Evolutionary conservation across 2,329 filamentous ascomycete species (phyloP), one percentile per base, ranked within the genome.

Genomic region (Phaeomoniella chlamydospora): DNA sequence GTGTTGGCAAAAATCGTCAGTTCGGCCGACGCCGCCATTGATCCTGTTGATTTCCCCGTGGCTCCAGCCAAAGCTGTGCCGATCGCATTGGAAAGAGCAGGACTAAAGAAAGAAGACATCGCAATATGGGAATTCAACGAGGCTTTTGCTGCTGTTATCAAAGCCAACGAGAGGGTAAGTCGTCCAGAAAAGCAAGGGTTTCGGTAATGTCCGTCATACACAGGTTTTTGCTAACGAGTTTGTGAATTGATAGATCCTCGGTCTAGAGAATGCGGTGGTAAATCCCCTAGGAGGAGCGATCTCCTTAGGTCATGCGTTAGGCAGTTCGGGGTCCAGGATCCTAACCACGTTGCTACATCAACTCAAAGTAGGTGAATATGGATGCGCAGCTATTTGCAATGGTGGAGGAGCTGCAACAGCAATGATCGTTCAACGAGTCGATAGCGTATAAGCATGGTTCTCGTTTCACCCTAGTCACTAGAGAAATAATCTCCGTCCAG

Each of bases 81-180:
- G 3, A 75, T 94, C 49, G 87, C 87, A 9, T 68, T 98, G 35
- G 73, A 86, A 58, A 73, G 87, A 39, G 90, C 90, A 1, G 87
- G 88, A 9, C 87, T 98, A 46, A 84, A 75, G 44, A 85, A 87
- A 60, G 80, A 92, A 33, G 82, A 96, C 57, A 85, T 98, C 32
- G 78, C 88, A 4, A 65, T 94, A 15, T 96, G 90, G 88, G 90
- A 96, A 57, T 94, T 98, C 60, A 98, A 98, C 58, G 90, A 98
- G 63, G 90, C 90, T 0, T 98, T 98, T 54, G 88, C 90, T 17
- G 84, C 83, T 3, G 87, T 94, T 18, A 90, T 94, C 58, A 86
- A 90, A 55, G 87, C 88, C 30, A 94, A 96, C 53, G 80, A 84
- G 50, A 87, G 93, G 73, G 78, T 79, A 50, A 49, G 57, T n/a